Evolutionary conservation across 345 rosid genomes (phyloP).

Genomic region (Bruguiera parviflora): DNA sequence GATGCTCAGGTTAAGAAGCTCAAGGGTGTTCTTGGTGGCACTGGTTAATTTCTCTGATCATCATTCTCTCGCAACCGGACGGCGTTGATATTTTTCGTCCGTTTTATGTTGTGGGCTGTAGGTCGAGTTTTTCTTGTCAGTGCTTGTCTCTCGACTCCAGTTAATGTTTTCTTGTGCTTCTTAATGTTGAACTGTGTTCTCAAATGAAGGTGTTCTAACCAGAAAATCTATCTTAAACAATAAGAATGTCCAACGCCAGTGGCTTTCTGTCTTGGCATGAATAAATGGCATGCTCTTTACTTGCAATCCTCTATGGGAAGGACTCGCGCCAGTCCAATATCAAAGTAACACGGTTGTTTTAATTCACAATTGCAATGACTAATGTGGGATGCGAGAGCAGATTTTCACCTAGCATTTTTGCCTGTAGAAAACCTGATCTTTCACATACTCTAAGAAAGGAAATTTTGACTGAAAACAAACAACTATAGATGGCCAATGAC

Average conservation of each 20-base stretch:
- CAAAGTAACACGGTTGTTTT: no score
- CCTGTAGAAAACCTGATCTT: no score
- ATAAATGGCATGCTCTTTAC: no score
- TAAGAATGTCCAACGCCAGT: no score
- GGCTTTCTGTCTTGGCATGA: no score
- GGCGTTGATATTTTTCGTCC: no score
- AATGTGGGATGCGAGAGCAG: background rate
- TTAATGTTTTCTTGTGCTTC: background rate
- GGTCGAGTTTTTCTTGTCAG: background rate
- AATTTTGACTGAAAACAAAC: background rate
- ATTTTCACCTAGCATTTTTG: no score
- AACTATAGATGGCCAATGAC: no score
- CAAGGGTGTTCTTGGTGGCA: conserved; percentile 86
- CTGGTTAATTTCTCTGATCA: conserved; percentile 28
- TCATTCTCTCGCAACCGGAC: background rate
- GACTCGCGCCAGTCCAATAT: no score
- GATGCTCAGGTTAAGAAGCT: conserved; percentile 72
- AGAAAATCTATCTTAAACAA: background rate
- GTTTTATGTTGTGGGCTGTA: background rate
- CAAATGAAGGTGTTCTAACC: background rate
- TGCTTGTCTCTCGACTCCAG: background rate
- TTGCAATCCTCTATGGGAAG: no score
- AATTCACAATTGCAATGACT: no score
- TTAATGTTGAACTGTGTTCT: background rate
- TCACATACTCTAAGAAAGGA: no score